A percentile compares a stretch with the other conserved stretches of the same genome.
Conservation (phyloP, 495 filamentous ascomycete genomes). For the Penicillium crystallinum region DNA sequence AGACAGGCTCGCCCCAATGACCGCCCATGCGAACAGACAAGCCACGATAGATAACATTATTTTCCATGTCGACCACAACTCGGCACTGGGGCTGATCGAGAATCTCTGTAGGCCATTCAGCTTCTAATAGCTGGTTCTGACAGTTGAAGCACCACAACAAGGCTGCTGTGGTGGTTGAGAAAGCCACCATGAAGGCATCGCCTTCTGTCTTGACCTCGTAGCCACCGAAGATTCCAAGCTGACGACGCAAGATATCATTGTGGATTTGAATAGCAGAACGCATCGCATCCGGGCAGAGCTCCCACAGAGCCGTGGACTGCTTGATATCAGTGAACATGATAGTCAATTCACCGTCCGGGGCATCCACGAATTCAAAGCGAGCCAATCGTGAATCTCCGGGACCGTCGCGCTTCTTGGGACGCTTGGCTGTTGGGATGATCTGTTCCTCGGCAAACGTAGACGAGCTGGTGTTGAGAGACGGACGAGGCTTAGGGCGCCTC, state of each 20-base stretch:
- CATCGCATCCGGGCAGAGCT: slow-evolving; percentile 91
- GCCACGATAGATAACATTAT: slow-evolving; percentile 85
- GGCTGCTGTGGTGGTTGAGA: slow-evolving; percentile 88
- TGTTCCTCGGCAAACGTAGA: slow-evolving; percentile 67
- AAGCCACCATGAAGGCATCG: slow-evolving; percentile 99
- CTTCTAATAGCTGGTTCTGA: slow-evolving; percentile 78
- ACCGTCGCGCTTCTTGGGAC: slow-evolving; percentile 61
- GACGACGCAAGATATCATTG: slow-evolving; percentile 90
- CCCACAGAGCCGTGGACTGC: slow-evolving; percentile 95
- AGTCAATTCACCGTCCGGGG: slow-evolving; percentile 80
- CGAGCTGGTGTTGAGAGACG: slow-evolving; percentile 75
- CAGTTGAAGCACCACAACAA: slow-evolving; percentile 91
- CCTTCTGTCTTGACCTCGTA: slow-evolving; percentile 99
- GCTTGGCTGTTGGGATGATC: slow-evolving; percentile 54
- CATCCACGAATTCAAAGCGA: slow-evolving; percentile 85
- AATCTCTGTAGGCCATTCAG: slow-evolving; percentile 90
- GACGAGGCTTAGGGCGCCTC: slow-evolving; percentile 66
- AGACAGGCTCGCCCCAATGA: slow-evolving; percentile 91
- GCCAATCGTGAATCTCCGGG: slow-evolving; percentile 74
- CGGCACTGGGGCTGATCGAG: slow-evolving; percentile 79
- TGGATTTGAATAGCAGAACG: slow-evolving; percentile 90
- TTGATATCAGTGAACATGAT: slow-evolving; percentile 99
- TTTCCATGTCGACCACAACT: slow-evolving; percentile 74
- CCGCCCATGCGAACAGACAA: slow-evolving; percentile 96
- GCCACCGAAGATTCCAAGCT: slow-evolving; percentile 87